Base-by-base conservation (phyloP, 2,329 filamentous ascomycete genomes). In the Clarireedia hainanense region DNA sequence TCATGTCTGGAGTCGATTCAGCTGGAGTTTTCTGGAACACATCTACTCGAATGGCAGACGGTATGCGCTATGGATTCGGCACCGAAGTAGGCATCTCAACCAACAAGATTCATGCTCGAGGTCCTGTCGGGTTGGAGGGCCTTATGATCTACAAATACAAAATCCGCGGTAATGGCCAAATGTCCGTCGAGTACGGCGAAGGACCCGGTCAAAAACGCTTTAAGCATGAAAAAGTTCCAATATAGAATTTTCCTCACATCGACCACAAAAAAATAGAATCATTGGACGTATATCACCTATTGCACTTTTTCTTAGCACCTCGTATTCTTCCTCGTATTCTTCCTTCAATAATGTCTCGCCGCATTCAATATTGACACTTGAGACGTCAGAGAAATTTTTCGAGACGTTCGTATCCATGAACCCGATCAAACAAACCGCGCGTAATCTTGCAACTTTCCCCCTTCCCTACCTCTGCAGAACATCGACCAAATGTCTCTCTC, bases 41-140 rank as follows among this genome's bases (percentile, higher is more conserved):
- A 6, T 95, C 89, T 24, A 96, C 90, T 7, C 83, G 94, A 50
- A 92, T 99, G 74, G 91, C 91, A 5, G 94, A 99, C 70, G 94
- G 94, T 6, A 96, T 95, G 88, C 81, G 94, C 43, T 97, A 95
- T 70, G 94, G 94, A 6, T 99, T 99, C 72, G 94, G 94, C 48
- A 97, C 94, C 0, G 94, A 99, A 74, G 94, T 99, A 24, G 94
- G 94, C 54, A 97, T 99, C 73, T 95, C 89, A 74, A 99, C 94
- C 50, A 99, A 96, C 77, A 99, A 97, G 77, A 96, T 99, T 61
- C 94, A 99, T 70, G 88, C 89, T 1, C 79, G 94, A 50, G 94
- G 94, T 0, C 94, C 94, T 0, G 94, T 99, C 5, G 94, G 94
- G 1, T 75, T 99, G 52, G 94, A 97, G 68, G 94, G 94, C 0